Percentiles rank a stretch among this genome's conserved stretches.
Conservation (phyloP, 306 rosid genomes). For the Corylus americana region DNA sequence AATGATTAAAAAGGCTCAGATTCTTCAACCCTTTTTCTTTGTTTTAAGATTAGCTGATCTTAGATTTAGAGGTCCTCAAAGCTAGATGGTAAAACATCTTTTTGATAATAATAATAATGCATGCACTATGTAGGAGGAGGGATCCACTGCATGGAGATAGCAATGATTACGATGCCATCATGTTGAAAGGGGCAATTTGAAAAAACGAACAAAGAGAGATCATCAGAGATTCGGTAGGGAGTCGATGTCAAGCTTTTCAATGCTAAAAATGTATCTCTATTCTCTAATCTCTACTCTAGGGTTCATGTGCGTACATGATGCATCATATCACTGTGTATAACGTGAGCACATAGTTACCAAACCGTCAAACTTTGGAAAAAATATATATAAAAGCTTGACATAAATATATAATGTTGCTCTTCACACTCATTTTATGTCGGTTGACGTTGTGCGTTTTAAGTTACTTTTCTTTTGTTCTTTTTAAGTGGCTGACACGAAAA, state of each 20-base stretch:
- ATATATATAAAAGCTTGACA: too few species aligned
- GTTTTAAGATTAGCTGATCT: background rate
- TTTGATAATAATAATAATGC: background rate
- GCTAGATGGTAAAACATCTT: background rate
- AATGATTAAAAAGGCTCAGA: background rate
- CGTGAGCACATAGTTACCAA: background rate
- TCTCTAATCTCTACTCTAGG: too few species aligned
- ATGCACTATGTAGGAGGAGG: background rate
- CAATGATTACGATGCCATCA: constrained; percentile 11
- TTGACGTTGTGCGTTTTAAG: too few species aligned
- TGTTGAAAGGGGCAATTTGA: background rate
- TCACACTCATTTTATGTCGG: too few species aligned
- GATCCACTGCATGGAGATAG: background rate
- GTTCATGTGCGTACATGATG: background rate
- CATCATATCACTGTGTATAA: background rate
- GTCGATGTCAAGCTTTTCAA: constrained; percentile 3
- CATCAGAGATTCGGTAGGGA: constrained; percentile 8
- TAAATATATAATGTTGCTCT: too few species aligned
- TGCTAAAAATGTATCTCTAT: background rate
- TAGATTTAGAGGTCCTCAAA: background rate
- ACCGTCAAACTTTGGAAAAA: background rate
- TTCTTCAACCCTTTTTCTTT: background rate
- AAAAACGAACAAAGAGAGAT: background rate
- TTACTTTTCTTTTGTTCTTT: too few species aligned
- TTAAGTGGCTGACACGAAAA: too few species aligned